Conservation (phyloP, 75 land plant species). For the Ceratopteris richardii region DNA sequence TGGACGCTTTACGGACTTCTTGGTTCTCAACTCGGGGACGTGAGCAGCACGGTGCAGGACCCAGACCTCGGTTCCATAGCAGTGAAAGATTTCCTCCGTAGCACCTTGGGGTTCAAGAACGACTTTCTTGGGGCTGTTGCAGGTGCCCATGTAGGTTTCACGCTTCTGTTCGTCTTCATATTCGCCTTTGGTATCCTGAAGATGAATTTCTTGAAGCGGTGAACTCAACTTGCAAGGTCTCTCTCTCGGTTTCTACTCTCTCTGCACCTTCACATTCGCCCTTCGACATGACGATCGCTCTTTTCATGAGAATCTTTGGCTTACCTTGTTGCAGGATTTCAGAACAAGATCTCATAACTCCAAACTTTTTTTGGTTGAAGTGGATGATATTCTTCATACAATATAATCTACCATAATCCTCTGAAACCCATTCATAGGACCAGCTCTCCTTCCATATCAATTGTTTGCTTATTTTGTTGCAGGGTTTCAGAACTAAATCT, state of each 20-base stretch:
- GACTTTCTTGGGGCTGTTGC: conserved; percentile 45
- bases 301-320: too few species aligned
- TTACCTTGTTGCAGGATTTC: too few species aligned
- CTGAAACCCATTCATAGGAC: too few species aligned
- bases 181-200: conserved; percentile 57
- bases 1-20: conserved; percentile 69
- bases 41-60: conserved; percentile 1
- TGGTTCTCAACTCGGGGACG: conserved; percentile 60
- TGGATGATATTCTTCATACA: too few species aligned
- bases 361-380: too few species aligned
- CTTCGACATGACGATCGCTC: too few species aligned
- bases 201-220: conserved; percentile 71
- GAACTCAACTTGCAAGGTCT: neutral
- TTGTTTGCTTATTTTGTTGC: too few species aligned
- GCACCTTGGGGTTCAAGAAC: conserved; percentile 38
- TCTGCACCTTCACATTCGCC: too few species aligned
- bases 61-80: conserved; percentile 4
- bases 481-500: too few species aligned
- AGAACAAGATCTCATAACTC: too few species aligned
- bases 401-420: too few species aligned
- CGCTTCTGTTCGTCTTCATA: conserved; percentile 35
- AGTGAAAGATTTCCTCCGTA: conserved; percentile 38
- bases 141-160: conserved; percentile 36
- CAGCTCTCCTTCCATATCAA: too few species aligned
- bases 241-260: neutral